Base-by-base conservation (phyloP, 2,329 filamentous ascomycete genomes). In the Colletotrichum tabaci region DNA sequence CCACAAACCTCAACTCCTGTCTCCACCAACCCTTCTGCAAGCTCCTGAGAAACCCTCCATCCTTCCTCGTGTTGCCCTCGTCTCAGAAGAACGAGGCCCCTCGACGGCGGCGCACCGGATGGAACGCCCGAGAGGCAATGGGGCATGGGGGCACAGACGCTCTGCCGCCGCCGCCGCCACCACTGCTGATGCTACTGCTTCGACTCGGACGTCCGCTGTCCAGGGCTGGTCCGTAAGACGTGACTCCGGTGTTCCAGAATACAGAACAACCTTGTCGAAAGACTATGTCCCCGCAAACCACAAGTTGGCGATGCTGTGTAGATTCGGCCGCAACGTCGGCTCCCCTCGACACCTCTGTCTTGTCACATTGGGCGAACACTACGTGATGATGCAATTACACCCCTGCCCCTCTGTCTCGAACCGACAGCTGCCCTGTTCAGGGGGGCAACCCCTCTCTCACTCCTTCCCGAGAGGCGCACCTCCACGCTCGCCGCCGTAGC, bases 201-300 rank as follows among this genome's bases (percentile, higher is more conserved):
- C 40, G 40, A 44, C 40, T 44, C 49, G 61, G 47, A 40, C 49
- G 30, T 40, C 52, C n/a, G 42, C 21, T 13, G 50, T 26, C 26
- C 50, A 6, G 44, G 42, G 40, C 16, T 55, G 30, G 63, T 46
- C 21, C 66, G 58, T 52, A 52, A 60, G 61, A 60, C 65, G 60
- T 61, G 57, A 49, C 67, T 49, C 49, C 56, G 49, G 55, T 61
- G 63, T 70, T 70, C 49, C 67, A 67, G 67, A 61, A 47, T n/a
- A 47, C 44, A 21, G 44, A n/a, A 47, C 65, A 55, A 63, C 46
- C 52, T 58, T 63, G 52, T 62, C 64, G 50, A 18, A 30, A 67
- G 12, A 18, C 58, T 49, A 7, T 42, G 42, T 26, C 12, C 16
- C 42, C 35, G n/a, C 46, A 60, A 52, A 46, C 50, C 30, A 61